Percentiles rank a stretch among this genome's conserved stretches.
These are phyloP conservation scores for Pseudotsuga menziesii DNA, from an alignment of 75 land plant species.

Conservation along the genomic window DNA sequence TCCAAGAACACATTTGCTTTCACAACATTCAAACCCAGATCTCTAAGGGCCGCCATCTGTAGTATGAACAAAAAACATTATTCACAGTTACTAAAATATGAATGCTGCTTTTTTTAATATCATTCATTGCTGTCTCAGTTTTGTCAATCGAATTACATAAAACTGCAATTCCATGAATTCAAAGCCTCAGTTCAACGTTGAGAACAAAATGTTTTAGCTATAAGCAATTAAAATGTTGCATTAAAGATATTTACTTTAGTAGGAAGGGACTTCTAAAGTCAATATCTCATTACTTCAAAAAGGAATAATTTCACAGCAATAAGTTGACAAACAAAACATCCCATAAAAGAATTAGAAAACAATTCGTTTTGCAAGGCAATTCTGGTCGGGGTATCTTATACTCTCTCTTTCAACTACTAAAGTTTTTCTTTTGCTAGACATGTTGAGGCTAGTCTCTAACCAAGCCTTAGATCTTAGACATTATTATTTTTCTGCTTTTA, in stretches of 20 bases:
- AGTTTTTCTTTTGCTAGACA: too few species aligned
- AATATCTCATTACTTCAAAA: neutral
- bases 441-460: too few species aligned
- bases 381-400: too few species aligned
- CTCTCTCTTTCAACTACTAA: too few species aligned
- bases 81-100: neutral
- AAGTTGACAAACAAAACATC: neutral
- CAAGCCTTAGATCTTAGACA: too few species aligned
- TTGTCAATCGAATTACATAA: neutral
- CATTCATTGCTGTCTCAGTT: constrained; percentile 1
- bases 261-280: neutral
- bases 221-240: neutral
- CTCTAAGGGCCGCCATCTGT: constrained; percentile 87
- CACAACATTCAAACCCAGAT: constrained; percentile 85
- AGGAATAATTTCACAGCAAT: neutral
- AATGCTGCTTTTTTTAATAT: neutral
- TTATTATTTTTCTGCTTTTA: too few species aligned
- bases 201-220: too few species aligned
- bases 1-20: constrained; percentile 75
- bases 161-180: neutral
- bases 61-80: constrained; percentile 1
- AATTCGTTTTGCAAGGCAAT: too few species aligned
- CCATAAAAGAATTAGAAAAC: neutral
- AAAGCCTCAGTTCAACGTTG: neutral
- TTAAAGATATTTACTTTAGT: neutral